Evolutionary conservation across 2,329 filamentous ascomycete species (phyloP).

Genomic region (Ophiostoma sp.): DNA sequence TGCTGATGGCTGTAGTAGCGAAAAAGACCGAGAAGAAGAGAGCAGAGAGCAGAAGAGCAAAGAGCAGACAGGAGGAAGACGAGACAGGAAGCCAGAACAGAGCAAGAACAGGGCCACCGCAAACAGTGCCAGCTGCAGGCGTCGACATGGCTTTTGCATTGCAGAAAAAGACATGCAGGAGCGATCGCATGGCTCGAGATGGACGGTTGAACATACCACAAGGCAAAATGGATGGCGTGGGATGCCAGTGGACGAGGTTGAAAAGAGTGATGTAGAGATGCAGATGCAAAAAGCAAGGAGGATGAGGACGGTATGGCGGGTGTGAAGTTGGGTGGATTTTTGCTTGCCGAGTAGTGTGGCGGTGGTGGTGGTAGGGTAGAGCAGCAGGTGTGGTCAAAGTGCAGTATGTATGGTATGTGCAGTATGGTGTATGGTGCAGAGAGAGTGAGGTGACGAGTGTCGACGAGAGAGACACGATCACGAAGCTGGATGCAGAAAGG

Average conservation of each 20-base stretch:
- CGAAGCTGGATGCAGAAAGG: conserved; percentile 12
- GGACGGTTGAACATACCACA: conserved; percentile 25
- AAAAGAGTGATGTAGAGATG: conserved; percentile 12
- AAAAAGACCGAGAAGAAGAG: background rate
- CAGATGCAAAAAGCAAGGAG: background rate
- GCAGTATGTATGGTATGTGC: background rate
- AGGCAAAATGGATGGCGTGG: conserved; percentile 21
- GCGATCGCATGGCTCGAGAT: conserved; percentile 24
- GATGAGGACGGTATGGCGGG: background rate
- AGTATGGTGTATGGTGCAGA: background rate
- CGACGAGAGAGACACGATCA: conserved; percentile 12
- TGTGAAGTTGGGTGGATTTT: conserved; percentile 10
- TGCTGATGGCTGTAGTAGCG: background rate
- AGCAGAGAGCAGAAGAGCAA: conserved; percentile 3
- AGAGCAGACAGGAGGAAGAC: background rate
- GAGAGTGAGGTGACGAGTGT: background rate
- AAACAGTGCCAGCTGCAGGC: conserved; percentile 17
- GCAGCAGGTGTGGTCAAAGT: background rate
- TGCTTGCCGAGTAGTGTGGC: background rate
- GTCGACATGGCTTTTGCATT: conserved; percentile 11
- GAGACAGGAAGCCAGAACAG: background rate
- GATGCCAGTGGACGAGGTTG: conserved; percentile 16
- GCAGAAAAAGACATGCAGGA: conserved; percentile 20
- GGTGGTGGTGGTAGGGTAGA: background rate
- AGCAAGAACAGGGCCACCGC: background rate